These are phyloP conservation scores for Trichoderma lentiforme DNA, from an alignment of 2,329 filamentous ascomycete genomes.

Conservation along the genomic window DNA sequence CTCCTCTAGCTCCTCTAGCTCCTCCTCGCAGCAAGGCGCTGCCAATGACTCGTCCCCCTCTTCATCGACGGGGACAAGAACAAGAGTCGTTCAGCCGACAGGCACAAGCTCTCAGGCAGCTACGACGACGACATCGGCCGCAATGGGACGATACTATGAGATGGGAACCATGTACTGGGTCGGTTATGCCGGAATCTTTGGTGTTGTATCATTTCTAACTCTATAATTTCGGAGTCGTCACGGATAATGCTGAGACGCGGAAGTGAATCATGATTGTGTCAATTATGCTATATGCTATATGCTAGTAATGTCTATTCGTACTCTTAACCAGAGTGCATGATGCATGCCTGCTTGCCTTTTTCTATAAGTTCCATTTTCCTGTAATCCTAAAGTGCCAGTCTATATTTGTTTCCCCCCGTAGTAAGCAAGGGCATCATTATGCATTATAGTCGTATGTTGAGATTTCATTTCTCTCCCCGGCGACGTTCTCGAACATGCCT, in stretches of 20 bases:
- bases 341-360: background rate
- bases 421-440: background rate
- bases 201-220: background rate
- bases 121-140: slow-evolving; percentile 3
- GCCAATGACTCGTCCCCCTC: background rate
- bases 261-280: background rate
- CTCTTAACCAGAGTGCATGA: background rate
- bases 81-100: background rate
- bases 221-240: background rate
- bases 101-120: background rate
- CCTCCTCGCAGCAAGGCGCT: background rate
- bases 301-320: background rate
- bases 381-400: background rate
- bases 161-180: background rate
- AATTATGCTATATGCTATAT: background rate
- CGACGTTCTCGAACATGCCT: background rate
- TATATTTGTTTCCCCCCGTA: background rate
- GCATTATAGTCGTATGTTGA: background rate
- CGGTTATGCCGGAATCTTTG: background rate
- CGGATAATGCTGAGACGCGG: background rate
- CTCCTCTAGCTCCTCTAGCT: background rate
- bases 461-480: background rate
- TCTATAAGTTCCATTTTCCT: background rate
- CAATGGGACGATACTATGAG: background rate
- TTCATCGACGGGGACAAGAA: background rate